Evolutionary conservation across 768 basidiomycete species (phyloP).

Genomic region (Russula emetica): DNA sequence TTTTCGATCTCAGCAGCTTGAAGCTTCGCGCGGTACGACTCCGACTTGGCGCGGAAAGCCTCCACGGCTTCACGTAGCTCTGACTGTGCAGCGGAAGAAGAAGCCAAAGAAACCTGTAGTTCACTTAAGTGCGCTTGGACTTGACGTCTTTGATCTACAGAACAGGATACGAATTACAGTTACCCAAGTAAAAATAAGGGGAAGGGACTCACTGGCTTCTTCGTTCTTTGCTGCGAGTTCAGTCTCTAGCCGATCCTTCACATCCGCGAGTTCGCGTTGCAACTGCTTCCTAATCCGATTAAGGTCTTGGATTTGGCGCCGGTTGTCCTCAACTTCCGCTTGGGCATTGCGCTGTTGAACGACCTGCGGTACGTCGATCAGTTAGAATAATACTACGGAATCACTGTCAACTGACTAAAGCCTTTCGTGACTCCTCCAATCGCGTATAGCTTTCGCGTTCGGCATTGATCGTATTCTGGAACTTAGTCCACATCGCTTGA

Average conservation of each 20-base stretch:
- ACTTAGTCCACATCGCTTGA: conserved; percentile 63
- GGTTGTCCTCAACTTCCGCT: conserved; percentile 60
- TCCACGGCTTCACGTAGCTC: conserved; percentile 63
- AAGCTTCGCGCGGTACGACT: conserved; percentile 52
- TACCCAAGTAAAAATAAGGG: neutral
- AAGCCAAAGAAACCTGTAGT: conserved; percentile 53
- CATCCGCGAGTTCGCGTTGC: conserved; percentile 48
- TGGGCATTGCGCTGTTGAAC: conserved; percentile 63
- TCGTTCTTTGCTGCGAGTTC: conserved; percentile 53
- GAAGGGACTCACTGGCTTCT: conserved; percentile 44
- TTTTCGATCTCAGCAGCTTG: conserved; percentile 66
- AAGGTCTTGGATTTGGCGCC: conserved; percentile 59
- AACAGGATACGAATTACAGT: conserved; percentile 2
- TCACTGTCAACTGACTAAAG: conserved; percentile 46
- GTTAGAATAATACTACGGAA: neutral
- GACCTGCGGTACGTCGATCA: conserved; percentile 40
- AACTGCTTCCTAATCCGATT: conserved; percentile 53
- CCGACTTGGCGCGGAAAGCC: conserved; percentile 60
- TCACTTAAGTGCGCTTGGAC: conserved; percentile 59
- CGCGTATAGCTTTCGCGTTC: conserved; percentile 61
- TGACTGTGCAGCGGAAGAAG: conserved; percentile 58
- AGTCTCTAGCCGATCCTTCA: conserved; percentile 54
- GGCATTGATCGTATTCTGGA: conserved; percentile 52
- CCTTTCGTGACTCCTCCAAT: conserved; percentile 66
- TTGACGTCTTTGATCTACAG: conserved; percentile 53